phyloP scores from a whole-genome alignment of 164 flowering plant species.

The Protea cynaroides region DNA sequence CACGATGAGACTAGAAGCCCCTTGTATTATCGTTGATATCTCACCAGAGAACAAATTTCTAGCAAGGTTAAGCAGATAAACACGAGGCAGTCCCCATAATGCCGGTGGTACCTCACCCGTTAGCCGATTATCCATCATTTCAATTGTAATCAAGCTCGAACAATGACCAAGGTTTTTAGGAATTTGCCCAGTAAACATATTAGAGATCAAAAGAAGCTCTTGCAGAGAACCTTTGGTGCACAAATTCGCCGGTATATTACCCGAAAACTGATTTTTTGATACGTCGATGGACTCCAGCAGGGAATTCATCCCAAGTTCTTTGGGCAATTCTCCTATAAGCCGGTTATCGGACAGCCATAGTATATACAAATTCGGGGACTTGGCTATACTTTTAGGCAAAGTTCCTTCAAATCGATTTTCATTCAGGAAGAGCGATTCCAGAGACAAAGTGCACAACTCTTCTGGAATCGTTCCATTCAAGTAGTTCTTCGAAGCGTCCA shows the following conservation, averaged over 20 bases:
- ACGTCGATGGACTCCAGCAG: constrained; percentile 48
- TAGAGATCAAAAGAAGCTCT: no score
- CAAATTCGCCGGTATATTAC: constrained; percentile 51
- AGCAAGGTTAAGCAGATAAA: constrained; percentile 44
- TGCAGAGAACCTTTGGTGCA: no score
- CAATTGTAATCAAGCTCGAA: constrained; percentile 38
- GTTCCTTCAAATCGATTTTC: constrained; percentile 47
- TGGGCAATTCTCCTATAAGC: constrained; percentile 46
- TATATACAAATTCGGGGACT: constrained; percentile 47
- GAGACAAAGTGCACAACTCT: constrained; percentile 52
- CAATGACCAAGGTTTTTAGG: constrained; percentile 42
- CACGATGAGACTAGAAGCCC: constrained; percentile 34
- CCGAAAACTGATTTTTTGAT: constrained; percentile 44
- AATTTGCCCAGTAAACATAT: no score
- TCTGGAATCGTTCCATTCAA: constrained; percentile 66
- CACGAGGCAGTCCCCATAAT: constrained; percentile 63
- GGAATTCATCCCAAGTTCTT: constrained; percentile 46
- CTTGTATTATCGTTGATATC: constrained; percentile 36
- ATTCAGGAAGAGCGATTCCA: constrained; percentile 64
- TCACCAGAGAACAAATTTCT: constrained; percentile 43
- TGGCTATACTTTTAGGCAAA: constrained; percentile 40
- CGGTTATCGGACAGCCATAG: constrained; percentile 46
- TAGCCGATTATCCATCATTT: constrained; percentile 42
- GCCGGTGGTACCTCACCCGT: no score
- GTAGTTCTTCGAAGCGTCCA: constrained; percentile 68